phyloP scores from a whole-genome alignment of 2,329 filamentous ascomycete genomes.

The Dactylonectria estremocensis region DNA sequence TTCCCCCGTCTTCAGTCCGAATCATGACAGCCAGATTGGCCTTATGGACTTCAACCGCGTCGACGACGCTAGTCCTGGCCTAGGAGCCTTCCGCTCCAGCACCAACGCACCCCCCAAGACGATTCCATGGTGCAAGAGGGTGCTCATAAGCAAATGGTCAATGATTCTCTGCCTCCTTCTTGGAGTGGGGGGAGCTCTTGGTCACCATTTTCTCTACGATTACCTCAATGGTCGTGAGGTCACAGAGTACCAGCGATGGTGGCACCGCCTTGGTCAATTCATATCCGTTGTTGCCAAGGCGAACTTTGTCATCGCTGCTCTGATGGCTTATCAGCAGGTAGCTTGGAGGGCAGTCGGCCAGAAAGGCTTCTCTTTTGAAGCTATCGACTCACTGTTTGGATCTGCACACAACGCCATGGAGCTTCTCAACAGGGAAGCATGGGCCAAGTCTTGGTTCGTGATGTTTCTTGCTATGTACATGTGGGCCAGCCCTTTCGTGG shows the following conservation, averaged over 20 bases:
- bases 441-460: constrained; percentile 41
- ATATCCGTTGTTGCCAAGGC: constrained; percentile 32
- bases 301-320: constrained; percentile 22
- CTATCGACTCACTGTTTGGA: constrained; percentile 40
- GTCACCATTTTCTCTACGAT: constrained; percentile 21
- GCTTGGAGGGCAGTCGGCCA: constrained; percentile 30
- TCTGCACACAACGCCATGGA: constrained; percentile 34
- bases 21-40: constrained; percentile 23
- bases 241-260: constrained; percentile 26
- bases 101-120: too few relatives aligned
- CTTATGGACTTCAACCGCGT: background rate
- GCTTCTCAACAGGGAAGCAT: constrained; percentile 41
- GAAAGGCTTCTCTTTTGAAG: constrained; percentile 27
- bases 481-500: constrained; percentile 40
- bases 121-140: constrained; percentile 9
- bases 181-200: constrained; percentile 21
- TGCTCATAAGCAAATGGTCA: constrained; percentile 28
- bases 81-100: constrained; percentile 7
- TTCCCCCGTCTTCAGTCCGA: constrained; percentile 14
- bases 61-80: background rate
- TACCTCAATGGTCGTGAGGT: constrained; percentile 23
- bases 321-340: constrained; percentile 33
- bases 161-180: constrained; percentile 26
- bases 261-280: constrained; percentile 32
- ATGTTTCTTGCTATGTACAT: constrained; percentile 44